phyloP scores from a whole-genome alignment of 164 flowering plant species.

The Vitis rupestris region DNA sequence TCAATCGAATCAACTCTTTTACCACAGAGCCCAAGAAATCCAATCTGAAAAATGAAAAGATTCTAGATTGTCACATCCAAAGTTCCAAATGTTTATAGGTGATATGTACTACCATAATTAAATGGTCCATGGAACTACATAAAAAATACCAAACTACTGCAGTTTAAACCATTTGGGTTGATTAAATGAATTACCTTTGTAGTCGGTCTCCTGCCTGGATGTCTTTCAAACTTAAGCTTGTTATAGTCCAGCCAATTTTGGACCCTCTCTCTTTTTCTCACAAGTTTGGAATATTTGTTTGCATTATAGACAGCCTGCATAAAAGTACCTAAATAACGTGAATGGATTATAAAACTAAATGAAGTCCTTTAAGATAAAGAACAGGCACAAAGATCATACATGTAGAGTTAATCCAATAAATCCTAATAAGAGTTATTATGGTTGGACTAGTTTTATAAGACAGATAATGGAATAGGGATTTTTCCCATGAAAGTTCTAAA shows the following conservation, averaged over 20 bases:
- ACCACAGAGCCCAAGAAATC: constrained; percentile 85
- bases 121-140: not conserved
- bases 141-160: not conserved
- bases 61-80: not conserved
- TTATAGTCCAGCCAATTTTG: constrained; percentile 89
- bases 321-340: not conserved
- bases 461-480: too few relatives aligned
- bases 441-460: not conserved
- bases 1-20: constrained; percentile 79
- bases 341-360: not conserved
- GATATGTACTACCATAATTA: not conserved
- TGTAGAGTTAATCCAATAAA: not conserved
- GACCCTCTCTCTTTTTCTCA: constrained; percentile 57
- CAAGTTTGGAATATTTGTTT: constrained; percentile 78
- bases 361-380: not conserved
- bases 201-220: constrained; percentile 76
- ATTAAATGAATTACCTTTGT: constrained; percentile 43
- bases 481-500: not conserved
- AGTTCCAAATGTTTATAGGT: not conserved
- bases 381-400: not conserved
- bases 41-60: constrained; percentile 46
- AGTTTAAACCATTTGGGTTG: not conserved
- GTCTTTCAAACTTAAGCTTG: constrained; percentile 78
- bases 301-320: constrained; percentile 87
- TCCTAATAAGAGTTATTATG: not conserved